Evolutionary conservation across 2,329 filamentous ascomycete species (phyloP).

Genomic region (Colletotrichum limetticola): DNA sequence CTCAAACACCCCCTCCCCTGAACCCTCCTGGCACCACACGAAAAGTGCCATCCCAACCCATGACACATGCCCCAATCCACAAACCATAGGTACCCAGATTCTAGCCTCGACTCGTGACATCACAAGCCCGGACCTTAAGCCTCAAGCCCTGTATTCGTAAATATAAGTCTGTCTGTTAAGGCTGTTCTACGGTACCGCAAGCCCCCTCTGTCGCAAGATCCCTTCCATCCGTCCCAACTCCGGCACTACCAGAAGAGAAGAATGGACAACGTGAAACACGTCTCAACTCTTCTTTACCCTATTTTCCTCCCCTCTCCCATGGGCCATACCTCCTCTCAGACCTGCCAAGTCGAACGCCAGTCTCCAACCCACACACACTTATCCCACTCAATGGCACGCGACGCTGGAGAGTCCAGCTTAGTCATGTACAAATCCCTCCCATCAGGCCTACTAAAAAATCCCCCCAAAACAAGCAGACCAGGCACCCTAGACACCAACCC

Average conservation of each 20-base stretch:
- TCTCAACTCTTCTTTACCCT: not conserved
- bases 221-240: not conserved
- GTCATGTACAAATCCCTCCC: not conserved
- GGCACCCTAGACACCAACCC: no score
- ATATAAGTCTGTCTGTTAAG: not conserved
- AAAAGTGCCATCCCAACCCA: not conserved
- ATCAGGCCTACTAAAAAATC: not conserved
- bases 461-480: not conserved
- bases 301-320: not conserved
- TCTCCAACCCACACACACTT: not conserved
- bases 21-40: not conserved
- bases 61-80: not conserved
- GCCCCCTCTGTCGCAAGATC: not conserved
- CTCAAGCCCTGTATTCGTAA: not conserved
- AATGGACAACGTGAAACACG: constrained; percentile 1
- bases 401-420: not conserved
- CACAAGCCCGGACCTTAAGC: not conserved
- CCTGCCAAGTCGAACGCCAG: not conserved
- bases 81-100: no score
- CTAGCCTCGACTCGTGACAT: not conserved
- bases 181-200: not conserved
- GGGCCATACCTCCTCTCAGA: no score
- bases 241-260: no score
- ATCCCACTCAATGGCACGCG: no score
- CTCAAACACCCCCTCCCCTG: no score